Evolutionary conservation across 257 asterid species (phyloP).

Genomic region (Osmanthus fragrans): DNA sequence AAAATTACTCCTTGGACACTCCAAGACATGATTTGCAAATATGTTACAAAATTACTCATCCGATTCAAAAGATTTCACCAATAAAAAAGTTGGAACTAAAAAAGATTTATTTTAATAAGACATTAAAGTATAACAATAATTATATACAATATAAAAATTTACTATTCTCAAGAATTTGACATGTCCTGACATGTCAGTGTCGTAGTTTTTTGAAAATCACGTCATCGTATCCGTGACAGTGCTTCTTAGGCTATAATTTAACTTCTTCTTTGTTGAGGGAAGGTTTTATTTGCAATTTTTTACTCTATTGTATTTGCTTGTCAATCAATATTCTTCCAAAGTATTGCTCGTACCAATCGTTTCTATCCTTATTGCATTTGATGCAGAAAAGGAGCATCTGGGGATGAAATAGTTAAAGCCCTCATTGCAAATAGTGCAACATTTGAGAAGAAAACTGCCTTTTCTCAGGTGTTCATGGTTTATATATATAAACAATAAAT

Average conservation of each 20-base stretch:
- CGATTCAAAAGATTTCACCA: background rate
- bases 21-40: background rate
- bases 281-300: background rate
- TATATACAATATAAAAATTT: no score
- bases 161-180: background rate
- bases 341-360: background rate
- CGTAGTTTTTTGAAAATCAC: background rate
- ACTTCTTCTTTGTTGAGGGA: background rate
- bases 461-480: slow-evolving; percentile 67
- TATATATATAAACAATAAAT: background rate
- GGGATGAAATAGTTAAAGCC: slow-evolving; percentile 85
- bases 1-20: background rate
- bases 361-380: slow-evolving; percentile 8
- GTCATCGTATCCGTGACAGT: background rate
- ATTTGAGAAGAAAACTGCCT: slow-evolving; percentile 88
- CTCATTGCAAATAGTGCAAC: slow-evolving; percentile 90
- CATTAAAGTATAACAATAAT: no score
- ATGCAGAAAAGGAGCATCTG: slow-evolving; percentile 78
- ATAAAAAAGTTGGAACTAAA: no score
- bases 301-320: slow-evolving; percentile 3
- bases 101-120: no score
- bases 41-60: background rate
- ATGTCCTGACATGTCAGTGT: background rate
- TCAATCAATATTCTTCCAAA: background rate
- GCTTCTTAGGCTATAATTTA: background rate